Evolutionary conservation across 805 yeast species (phyloP).

Genomic region (Grigorovia yakushimaensis): DNA sequence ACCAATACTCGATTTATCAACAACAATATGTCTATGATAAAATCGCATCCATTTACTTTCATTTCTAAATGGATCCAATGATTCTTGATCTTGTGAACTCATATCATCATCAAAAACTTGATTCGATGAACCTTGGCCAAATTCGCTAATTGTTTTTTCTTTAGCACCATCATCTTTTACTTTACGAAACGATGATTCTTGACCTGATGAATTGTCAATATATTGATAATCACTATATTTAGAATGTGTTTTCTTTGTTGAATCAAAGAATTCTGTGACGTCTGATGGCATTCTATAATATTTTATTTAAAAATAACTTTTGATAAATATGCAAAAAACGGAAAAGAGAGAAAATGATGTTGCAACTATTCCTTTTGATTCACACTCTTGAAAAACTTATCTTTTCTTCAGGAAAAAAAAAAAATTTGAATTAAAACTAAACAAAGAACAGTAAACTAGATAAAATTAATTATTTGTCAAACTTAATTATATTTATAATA

Average conservation of each 20-base stretch:
- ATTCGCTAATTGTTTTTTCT: neutral
- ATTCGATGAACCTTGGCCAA: neutral
- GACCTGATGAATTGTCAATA: slow-evolving; percentile 3
- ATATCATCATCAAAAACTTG: neutral
- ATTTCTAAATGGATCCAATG: slow-evolving; percentile 1
- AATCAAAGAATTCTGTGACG: slow-evolving; percentile 7
- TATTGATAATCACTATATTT: slow-evolving; percentile 7
- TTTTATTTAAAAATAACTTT: neutral
- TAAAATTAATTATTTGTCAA: neutral
- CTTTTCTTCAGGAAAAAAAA: neutral
- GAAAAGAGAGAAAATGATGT: too few relatives aligned
- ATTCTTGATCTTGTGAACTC: neutral
- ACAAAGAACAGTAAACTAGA: neutral
- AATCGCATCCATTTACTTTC: slow-evolving; percentile 15
- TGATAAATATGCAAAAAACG: neutral
- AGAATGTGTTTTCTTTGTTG: slow-evolving; percentile 4
- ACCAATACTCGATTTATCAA: slow-evolving; percentile 25
- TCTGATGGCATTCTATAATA: slow-evolving; percentile 7
- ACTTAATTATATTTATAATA: neutral
- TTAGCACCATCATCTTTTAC: neutral
- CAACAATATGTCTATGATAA: slow-evolving; percentile 18
- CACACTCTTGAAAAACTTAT: neutral
- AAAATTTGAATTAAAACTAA: neutral
- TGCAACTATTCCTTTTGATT: neutral
- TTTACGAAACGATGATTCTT: neutral